phyloP scores from a whole-genome alignment of 176 grass and related monocot genomes.

The Rhipidocladum racemiflorum region DNA sequence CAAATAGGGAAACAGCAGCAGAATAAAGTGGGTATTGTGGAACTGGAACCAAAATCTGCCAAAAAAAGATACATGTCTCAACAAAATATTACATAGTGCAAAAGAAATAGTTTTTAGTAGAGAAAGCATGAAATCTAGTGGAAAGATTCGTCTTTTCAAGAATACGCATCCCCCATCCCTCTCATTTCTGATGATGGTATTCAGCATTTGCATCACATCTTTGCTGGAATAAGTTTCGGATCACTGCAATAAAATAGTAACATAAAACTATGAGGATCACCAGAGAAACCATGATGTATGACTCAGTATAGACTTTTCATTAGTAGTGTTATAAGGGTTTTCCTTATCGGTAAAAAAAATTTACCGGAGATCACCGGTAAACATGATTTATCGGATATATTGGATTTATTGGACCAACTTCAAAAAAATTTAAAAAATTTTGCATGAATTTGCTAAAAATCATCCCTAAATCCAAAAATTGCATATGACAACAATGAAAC shows the following conservation, averaged over 20 bases:
- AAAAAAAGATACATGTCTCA: slow-evolving; percentile 7
- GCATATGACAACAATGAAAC: no score
- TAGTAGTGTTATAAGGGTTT: not conserved
- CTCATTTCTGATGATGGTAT: slow-evolving; percentile 73
- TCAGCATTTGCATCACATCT: slow-evolving; percentile 94
- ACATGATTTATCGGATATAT: no score
- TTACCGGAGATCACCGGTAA: no score
- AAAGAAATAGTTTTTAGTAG: not conserved
- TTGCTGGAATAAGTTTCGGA: slow-evolving; percentile 92
- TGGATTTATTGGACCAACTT: no score
- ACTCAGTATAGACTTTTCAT: not conserved
- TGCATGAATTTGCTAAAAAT: no score
- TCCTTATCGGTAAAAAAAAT: no score
- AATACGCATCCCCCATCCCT: slow-evolving; percentile 68
- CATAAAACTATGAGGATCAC: not conserved
- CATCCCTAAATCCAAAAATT: no score
- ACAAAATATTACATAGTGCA: not conserved
- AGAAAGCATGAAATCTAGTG: not conserved
- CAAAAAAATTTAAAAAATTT: no score
- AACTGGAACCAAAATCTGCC: slow-evolving; percentile 95
- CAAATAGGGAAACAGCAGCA: slow-evolving; percentile 76
- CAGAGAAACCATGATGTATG: not conserved
- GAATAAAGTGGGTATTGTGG: slow-evolving; percentile 99
- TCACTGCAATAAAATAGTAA: slow-evolving; percentile 55
- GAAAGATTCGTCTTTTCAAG: slow-evolving; percentile 1